These are phyloP conservation scores for Psilocybe cubensis DNA, from an alignment of 768 basidiomycete species.

Conservation along the genomic window DNA sequence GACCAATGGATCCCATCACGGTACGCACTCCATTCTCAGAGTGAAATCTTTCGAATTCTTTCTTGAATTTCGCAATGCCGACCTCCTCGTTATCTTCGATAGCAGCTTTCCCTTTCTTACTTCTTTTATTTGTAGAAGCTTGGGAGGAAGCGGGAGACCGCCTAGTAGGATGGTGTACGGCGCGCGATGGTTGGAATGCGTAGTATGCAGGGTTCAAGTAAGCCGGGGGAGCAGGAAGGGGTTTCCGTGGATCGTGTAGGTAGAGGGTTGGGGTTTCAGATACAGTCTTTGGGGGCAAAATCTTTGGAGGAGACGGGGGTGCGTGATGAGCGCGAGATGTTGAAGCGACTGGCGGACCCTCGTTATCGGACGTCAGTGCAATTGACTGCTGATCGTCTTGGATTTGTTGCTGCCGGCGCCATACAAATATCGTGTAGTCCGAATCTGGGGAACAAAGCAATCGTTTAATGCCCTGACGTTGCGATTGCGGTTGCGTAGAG, in stretches of 20 bases:
- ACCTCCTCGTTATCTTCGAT: slow-evolving; percentile 38
- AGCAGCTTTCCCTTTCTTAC: slow-evolving; percentile 29
- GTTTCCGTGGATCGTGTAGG: slow-evolving; percentile 60
- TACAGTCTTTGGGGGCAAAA: slow-evolving; percentile 6
- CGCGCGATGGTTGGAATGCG: slow-evolving; percentile 54
- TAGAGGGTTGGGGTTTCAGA: slow-evolving; percentile 56
- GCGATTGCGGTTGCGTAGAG: no score
- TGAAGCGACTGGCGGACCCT: slow-evolving; percentile 25
- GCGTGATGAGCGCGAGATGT: slow-evolving; percentile 24
- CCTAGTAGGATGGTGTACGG: slow-evolving; percentile 27
- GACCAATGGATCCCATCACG: slow-evolving; percentile 88
- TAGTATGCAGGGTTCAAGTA: slow-evolving; percentile 79
- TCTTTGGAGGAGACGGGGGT: slow-evolving; percentile 9
- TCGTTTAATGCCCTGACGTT: no score
- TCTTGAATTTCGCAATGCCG: slow-evolving; percentile 65
- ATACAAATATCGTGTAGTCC: slow-evolving; percentile 86
- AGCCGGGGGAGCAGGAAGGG: slow-evolving; percentile 61
- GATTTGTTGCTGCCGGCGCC: slow-evolving; percentile 53
- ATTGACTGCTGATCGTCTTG: slow-evolving; percentile 12
- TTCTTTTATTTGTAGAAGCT: slow-evolving; percentile 46
- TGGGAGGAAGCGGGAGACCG: slow-evolving; percentile 40
- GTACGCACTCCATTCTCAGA: slow-evolving; percentile 92
- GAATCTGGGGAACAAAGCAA: slow-evolving; percentile 49
- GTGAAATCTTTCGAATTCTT: slow-evolving; percentile 85
- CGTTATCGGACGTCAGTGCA: slow-evolving; percentile 7